Conservation (phyloP, 805 yeast species). For the Candida coquimbonensis region DNA sequence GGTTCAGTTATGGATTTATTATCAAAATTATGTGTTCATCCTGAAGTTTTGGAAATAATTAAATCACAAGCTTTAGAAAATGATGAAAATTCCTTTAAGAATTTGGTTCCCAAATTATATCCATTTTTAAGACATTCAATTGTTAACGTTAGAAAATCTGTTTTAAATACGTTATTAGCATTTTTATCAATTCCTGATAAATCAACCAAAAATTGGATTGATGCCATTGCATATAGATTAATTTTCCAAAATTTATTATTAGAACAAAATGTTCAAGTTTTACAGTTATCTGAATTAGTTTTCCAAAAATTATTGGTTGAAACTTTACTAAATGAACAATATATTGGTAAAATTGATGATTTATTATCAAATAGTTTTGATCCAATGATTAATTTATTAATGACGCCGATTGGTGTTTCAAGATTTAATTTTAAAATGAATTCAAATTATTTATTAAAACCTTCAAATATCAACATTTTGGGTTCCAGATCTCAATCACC, state of each 20-base stretch:
- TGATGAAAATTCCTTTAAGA: conserved; percentile 54
- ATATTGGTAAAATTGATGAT: conserved; percentile 10
- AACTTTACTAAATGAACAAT: conserved; percentile 27
- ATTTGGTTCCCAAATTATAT: conserved; percentile 80
- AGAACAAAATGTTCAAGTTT: conserved; percentile 77
- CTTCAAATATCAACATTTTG: conserved; percentile 47
- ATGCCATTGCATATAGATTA: conserved; percentile 63
- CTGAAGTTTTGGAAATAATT: conserved; percentile 67
- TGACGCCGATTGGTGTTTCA: conserved; percentile 94
- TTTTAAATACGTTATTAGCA: conserved; percentile 70
- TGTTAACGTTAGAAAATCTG: conserved; percentile 83
- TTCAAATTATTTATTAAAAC: conserved; percentile 62
- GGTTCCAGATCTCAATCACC: conserved; percentile 1
- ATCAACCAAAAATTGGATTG: conserved; percentile 62
- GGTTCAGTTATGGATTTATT: conserved; percentile 94
- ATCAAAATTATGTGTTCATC: conserved; percentile 79
- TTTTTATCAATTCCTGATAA: conserved; percentile 57
- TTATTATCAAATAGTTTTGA: conserved; percentile 49
- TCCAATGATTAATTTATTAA: conserved; percentile 57
- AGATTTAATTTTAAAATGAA: conserved; percentile 85
- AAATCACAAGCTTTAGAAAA: conserved; percentile 49
- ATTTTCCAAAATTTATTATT: conserved; percentile 81
- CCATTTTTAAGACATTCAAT: conserved; percentile 94
- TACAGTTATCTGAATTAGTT: conserved; percentile 54
- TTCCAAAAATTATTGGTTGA: conserved; percentile 51